A percentile compares a stretch with the other conserved stretches of the same genome.
These are phyloP conservation scores for Penicillium sp. DNA, from an alignment of 2,329 filamentous ascomycete species.

Conservation along the genomic window DNA sequence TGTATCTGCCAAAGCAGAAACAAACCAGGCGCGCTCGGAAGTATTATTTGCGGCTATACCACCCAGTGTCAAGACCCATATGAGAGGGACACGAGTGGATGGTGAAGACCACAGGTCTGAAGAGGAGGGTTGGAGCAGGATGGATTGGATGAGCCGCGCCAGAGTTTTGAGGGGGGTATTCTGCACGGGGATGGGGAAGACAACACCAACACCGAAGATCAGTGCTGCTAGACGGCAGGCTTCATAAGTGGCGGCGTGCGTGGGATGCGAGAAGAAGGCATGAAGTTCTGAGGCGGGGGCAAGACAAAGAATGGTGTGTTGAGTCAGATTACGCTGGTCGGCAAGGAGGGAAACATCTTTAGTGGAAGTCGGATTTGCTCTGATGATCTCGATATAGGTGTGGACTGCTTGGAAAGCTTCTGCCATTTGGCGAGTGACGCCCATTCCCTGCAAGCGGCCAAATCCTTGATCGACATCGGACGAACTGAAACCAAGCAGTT, in stretches of 20 bases:
- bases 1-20: slow-evolving; percentile 25
- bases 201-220: slow-evolving; percentile 40
- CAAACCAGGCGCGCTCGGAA: slow-evolving; percentile 36
- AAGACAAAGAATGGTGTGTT: slow-evolving; percentile 37
- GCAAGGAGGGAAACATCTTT: slow-evolving; percentile 27
- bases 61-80: slow-evolving; percentile 41
- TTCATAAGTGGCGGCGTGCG: slow-evolving; percentile 33
- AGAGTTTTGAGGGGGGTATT: slow-evolving; percentile 37
- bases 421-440: slow-evolving; percentile 30
- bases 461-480: slow-evolving; percentile 28
- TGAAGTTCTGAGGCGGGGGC: slow-evolving; percentile 26
- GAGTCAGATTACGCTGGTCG: slow-evolving; percentile 43
- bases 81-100: slow-evolving; percentile 25
- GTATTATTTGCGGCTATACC: slow-evolving; percentile 39
- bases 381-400: slow-evolving; percentile 33
- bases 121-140: slow-evolving; percentile 25
- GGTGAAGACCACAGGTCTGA: slow-evolving; percentile 28
- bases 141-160: slow-evolving; percentile 25
- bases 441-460: slow-evolving; percentile 24
- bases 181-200: slow-evolving; percentile 42
- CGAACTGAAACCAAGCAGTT: slow-evolving; percentile 28
- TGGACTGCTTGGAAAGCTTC: slow-evolving; percentile 34
- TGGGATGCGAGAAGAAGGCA: slow-evolving; percentile 18
- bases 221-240: slow-evolving; percentile 37
- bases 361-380: slow-evolving; percentile 21